These are phyloP conservation scores for Calonectria pseudoreteaudii DNA, from an alignment of 2,329 filamentous ascomycete genomes.

Conservation along the genomic window DNA sequence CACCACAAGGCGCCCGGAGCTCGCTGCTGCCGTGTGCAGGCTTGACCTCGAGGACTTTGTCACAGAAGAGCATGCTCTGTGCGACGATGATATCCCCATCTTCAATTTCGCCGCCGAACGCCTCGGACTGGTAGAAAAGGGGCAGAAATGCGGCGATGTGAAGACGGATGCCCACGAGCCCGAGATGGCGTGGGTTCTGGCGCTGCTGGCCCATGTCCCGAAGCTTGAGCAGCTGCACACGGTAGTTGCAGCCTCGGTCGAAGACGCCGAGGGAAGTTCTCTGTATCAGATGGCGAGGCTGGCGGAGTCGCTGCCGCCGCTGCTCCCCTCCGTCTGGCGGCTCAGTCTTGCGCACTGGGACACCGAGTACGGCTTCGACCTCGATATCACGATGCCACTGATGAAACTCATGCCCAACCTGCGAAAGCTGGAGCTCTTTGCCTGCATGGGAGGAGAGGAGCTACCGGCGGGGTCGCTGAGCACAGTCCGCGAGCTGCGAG, in stretches of 20 bases:
- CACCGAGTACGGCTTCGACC: neutral
- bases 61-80: neutral
- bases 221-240: neutral
- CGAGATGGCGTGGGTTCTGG: neutral
- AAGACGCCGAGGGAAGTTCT: neutral
- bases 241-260: neutral
- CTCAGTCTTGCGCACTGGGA: neutral
- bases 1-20: neutral
- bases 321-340: neutral
- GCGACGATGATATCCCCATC: neutral
- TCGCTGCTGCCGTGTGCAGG: neutral
- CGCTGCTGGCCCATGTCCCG: neutral
- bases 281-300: neutral
- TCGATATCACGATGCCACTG: neutral
- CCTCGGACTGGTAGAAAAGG: neutral
- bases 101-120: neutral
- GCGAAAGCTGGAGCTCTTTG: neutral
- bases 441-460: neutral
- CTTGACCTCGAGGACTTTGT: neutral
- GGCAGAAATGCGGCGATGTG: neutral
- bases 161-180: neutral
- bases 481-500: neutral
- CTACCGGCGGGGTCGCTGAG: neutral
- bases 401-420: neutral
- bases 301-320: neutral